These are phyloP conservation scores for Botrytis fragariae DNA, from an alignment of 2,329 filamentous ascomycete species.

Conservation along the genomic window DNA sequence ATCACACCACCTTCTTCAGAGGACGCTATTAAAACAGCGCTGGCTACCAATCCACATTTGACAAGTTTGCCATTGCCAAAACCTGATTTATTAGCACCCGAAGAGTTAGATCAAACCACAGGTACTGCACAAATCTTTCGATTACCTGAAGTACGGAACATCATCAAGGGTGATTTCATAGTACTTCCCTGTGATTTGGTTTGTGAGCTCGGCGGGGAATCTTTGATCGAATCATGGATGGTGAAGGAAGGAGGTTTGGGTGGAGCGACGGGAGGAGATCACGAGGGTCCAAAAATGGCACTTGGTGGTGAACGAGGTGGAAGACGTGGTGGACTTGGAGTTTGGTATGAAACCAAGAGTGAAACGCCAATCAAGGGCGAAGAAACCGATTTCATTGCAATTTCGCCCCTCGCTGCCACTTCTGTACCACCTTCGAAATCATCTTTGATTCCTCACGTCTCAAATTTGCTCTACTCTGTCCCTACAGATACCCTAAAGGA, in stretches of 20 bases:
- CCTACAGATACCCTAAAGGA: slow-evolving; percentile 89
- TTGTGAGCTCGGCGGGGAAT: slow-evolving; percentile 81
- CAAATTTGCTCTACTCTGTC: slow-evolving; percentile 80
- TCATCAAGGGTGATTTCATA: slow-evolving; percentile 81
- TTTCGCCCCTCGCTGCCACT: slow-evolving; percentile 61
- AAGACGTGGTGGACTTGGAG: slow-evolving; percentile 75
- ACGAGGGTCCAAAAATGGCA: slow-evolving; percentile 46
- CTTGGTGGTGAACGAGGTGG: slow-evolving; percentile 55
- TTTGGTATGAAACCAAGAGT: slow-evolving; percentile 87
- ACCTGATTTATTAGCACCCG: slow-evolving; percentile 73
- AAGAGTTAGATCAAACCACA: slow-evolving; percentile 74
- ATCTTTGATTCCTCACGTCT: slow-evolving; percentile 65
- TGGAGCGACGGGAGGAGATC: slow-evolving; percentile 53
- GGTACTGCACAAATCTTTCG: slow-evolving; percentile 88
- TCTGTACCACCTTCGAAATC: slow-evolving; percentile 58
- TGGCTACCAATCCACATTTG: slow-evolving; percentile 75
- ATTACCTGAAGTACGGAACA: slow-evolving; percentile 74
- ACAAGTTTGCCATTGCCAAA: slow-evolving; percentile 70
- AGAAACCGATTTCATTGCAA: slow-evolving; percentile 89
- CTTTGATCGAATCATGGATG: slow-evolving; percentile 89
- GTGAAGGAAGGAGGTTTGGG: slow-evolving; percentile 70
- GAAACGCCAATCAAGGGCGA: slow-evolving; percentile 80
- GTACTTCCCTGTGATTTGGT: slow-evolving; percentile 91
- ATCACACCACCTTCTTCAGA: slow-evolving; percentile 64
- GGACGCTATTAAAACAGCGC: slow-evolving; percentile 63